Evolutionary conservation across 192 early-diverging fungal genomes (phyloP).

Genomic region (Gamsiella multidivaricata): DNA sequence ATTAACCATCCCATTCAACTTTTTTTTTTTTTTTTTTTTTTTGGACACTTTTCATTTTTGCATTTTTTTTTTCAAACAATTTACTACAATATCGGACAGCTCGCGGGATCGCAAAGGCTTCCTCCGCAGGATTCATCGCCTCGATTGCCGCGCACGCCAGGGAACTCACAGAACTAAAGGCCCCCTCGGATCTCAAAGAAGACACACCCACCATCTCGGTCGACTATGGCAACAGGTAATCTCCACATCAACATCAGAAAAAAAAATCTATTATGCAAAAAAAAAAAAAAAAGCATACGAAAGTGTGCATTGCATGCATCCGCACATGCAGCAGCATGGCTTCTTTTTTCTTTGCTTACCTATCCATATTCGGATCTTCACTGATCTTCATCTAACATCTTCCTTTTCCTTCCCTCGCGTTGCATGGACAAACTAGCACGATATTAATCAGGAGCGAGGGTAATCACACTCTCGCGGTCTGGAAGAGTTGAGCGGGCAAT

Average conservation of each 20-base stretch:
- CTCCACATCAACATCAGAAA: too few species aligned
- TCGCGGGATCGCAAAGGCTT: constrained; percentile 54
- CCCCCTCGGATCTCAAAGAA: constrained; percentile 20
- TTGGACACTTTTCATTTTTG: not conserved
- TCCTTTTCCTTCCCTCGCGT: not conserved
- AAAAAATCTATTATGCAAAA: not conserved
- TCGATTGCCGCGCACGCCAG: constrained; percentile 56
- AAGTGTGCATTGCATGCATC: too few species aligned
- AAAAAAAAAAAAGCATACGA: too few species aligned
- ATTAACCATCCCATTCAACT: too few species aligned
- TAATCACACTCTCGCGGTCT: constrained; percentile 52
- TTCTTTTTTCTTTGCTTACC: too few species aligned
- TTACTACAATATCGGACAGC: too few species aligned
- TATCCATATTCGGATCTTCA: too few species aligned
- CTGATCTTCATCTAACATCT: not conserved
- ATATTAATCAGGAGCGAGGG: constrained; percentile 56
- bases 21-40: not conserved
- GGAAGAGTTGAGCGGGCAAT: constrained; percentile 40
- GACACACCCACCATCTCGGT: constrained; percentile 52
- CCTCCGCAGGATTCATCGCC: constrained; percentile 56
- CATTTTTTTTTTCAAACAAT: not conserved
- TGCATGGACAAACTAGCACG: constrained; percentile 24
- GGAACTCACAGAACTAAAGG: constrained; percentile 41
- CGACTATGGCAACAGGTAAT: constrained; percentile 48
- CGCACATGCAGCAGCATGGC: too few species aligned